Conservation (phyloP, 345 rosid species). For the Acer saccharum region DNA sequence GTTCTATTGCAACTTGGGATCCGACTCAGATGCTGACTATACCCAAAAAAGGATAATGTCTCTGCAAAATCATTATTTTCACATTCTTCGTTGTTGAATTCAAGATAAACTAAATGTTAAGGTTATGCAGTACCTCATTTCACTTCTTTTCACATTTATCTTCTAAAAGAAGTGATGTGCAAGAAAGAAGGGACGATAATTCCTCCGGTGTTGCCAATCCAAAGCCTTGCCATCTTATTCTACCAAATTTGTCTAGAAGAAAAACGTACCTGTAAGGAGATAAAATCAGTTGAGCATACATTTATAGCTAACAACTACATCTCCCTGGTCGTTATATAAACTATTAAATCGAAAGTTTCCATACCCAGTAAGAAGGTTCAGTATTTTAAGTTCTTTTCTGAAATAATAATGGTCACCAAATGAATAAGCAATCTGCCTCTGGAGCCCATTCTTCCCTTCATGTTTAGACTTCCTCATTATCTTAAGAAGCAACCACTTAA, state of each 20-base stretch:
- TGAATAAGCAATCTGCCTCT: conserved; percentile 69
- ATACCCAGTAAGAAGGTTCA: conserved; percentile 97
- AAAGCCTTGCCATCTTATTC: conserved; percentile 93
- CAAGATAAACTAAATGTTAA: not conserved
- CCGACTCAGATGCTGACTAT: not conserved
- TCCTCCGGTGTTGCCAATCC: conserved; percentile 76
- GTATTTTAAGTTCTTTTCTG: conserved; percentile 75
- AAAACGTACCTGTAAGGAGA: conserved; percentile 55
- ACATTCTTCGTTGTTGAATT: not conserved
- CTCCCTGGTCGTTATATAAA: not conserved
- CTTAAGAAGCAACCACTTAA: conserved; percentile 68
- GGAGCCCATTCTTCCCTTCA: conserved; percentile 43
- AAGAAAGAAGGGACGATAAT: conserved; percentile 71
- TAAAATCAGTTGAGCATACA: not conserved
- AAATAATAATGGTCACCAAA: conserved; percentile 92
- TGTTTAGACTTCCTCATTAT: conserved; percentile 56
- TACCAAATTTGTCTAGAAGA: conserved; percentile 77
- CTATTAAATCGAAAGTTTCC: not conserved
- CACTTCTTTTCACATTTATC: conserved; percentile 38
- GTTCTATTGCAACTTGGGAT: not conserved
- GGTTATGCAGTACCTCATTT: not conserved
- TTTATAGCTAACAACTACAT: not conserved
- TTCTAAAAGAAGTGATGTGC: conserved; percentile 70
- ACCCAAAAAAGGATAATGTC: not conserved
- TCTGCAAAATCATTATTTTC: not conserved